Evolutionary conservation across 768 basidiomycete species (phyloP).

Genomic region (Psilocybe azurescens): DNA sequence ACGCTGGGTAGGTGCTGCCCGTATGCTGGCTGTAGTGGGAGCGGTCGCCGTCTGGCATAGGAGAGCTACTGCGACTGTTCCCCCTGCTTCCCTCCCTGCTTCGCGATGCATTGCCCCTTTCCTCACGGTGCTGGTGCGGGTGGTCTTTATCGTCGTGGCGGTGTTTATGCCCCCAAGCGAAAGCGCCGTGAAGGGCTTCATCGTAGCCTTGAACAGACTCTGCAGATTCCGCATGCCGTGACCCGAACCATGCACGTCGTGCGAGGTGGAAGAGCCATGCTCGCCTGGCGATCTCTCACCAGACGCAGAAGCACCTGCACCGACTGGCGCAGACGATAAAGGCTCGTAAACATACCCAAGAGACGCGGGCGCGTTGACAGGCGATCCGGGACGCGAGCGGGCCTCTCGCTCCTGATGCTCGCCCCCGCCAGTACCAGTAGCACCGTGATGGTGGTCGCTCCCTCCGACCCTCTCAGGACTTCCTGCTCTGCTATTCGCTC

Average conservation of each 20-base stretch:
- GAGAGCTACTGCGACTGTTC: slow-evolving; percentile 12
- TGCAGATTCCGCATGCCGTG: slow-evolving; percentile 53
- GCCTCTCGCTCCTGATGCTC: neutral
- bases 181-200: slow-evolving; percentile 66
- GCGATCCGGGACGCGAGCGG: slow-evolving; percentile 1
- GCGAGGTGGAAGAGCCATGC: neutral
- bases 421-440: neutral
- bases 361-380: slow-evolving; percentile 8
- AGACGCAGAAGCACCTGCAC: neutral
- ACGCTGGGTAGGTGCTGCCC: neutral
- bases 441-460: neutral
- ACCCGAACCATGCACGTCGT: slow-evolving; percentile 28
- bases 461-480: slow-evolving; percentile 23
- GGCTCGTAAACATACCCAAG: slow-evolving; percentile 22
- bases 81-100: slow-evolving; percentile 9
- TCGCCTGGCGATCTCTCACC: neutral
- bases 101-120: neutral
- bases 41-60: neutral
- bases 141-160: slow-evolving; percentile 15
- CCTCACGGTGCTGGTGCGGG: neutral
- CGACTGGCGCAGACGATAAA: slow-evolving; percentile 6
- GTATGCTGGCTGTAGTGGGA: neutral
- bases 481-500: slow-evolving; percentile 20
- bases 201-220: slow-evolving; percentile 58
- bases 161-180: slow-evolving; percentile 30